Conservation (phyloP, 2,329 filamentous ascomycete genomes). For the Blastomyces emzantsi region DNA sequence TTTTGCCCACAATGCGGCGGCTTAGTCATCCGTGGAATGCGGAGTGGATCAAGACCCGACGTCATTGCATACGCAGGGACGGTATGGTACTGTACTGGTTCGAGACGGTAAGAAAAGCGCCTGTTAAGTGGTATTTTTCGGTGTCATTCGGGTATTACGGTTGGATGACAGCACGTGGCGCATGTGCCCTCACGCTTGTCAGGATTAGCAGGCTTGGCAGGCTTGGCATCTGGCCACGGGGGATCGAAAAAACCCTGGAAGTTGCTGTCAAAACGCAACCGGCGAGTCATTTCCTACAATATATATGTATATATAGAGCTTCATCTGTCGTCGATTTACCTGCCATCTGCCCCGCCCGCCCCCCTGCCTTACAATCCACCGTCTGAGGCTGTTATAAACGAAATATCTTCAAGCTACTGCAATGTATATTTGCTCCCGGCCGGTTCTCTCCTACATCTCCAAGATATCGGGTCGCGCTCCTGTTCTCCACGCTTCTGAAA, state of each 20-base stretch:
- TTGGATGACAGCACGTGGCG: neutral
- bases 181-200: neutral
- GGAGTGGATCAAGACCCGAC: too few species aligned
- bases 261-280: neutral
- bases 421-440: conserved; percentile 3
- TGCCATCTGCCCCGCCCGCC: too few species aligned
- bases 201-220: neutral
- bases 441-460: neutral
- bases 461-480: neutral
- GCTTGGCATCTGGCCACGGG: neutral
- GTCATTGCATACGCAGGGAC: too few species aligned
- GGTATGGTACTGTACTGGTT: neutral
- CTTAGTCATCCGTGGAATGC: too few species aligned
- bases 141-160: neutral
- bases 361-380: neutral
- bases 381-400: neutral
- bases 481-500: conserved; percentile 3
- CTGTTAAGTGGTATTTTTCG: neutral
- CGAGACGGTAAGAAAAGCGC: neutral
- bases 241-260: neutral
- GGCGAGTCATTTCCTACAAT: neutral
- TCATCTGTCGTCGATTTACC: too few species aligned
- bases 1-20: too few species aligned
- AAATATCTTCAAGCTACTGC: neutral
- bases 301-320: neutral